phyloP scores from a whole-genome alignment of 768 basidiomycete species.

The Pleurotus citrinopileatus region DNA sequence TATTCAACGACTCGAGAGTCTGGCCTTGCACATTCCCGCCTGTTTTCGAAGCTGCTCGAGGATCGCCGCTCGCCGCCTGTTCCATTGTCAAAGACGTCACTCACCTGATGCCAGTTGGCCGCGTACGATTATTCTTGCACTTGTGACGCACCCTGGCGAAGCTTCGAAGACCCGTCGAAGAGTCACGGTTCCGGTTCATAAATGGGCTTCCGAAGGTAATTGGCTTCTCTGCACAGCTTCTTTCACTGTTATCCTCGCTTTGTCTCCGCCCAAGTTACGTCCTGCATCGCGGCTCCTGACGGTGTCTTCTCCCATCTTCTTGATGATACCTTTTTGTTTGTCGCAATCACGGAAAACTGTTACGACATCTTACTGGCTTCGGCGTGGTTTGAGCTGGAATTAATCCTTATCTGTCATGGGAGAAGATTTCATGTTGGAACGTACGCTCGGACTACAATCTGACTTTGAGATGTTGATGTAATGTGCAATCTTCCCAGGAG shows the following conservation, averaged over 20 bases:
- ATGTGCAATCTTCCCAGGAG: background rate
- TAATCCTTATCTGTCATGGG: constrained; percentile 7
- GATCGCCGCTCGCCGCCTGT: no score
- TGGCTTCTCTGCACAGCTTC: constrained; percentile 6
- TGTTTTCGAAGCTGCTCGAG: no score
- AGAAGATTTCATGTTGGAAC: background rate
- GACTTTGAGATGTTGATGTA: background rate
- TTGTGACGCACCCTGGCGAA: background rate
- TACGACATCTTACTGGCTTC: background rate
- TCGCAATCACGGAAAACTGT: background rate
- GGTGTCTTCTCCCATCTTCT: background rate
- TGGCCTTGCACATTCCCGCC: no score
- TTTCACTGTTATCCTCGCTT: background rate
- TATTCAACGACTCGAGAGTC: no score
- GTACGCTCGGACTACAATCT: background rate
- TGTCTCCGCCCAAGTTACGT: constrained; percentile 5
- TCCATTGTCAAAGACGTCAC: no score
- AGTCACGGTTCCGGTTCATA: background rate
- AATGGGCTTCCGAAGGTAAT: constrained; percentile 3
- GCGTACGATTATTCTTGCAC: constrained; percentile 1
- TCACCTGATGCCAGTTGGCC: background rate
- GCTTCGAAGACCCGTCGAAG: background rate
- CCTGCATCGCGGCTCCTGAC: background rate
- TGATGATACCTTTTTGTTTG: background rate
- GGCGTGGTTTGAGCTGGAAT: background rate